Evolutionary conservation across 2,329 filamentous ascomycete genomes (phyloP).

Genomic region (Emergomyces africanus): DNA sequence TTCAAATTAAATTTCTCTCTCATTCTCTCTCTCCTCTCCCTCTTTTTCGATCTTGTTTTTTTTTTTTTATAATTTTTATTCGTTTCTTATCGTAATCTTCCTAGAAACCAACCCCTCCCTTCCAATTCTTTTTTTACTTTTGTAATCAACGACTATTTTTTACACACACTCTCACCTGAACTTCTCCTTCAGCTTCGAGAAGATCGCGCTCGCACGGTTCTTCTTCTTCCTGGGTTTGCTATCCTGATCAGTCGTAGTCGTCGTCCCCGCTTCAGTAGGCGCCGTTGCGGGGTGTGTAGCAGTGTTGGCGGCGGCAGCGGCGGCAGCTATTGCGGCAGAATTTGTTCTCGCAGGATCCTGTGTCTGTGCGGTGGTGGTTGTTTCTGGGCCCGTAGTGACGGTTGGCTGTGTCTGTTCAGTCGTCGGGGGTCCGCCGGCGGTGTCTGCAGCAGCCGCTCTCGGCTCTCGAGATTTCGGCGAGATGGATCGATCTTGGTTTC

Average conservation of each 20-base stretch:
- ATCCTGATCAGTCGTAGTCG: conserved; percentile 12
- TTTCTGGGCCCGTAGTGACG: conserved; percentile 11
- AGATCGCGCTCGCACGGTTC: conserved; percentile 50
- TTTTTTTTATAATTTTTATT: background rate
- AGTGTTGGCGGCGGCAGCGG: conserved; percentile 13
- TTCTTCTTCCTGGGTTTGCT: conserved; percentile 48
- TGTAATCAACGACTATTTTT: too few species aligned
- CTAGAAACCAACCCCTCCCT: too few species aligned
- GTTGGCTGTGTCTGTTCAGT: conserved; percentile 2
- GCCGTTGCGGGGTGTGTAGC: conserved; percentile 7
- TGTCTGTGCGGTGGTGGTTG: conserved; percentile 9
- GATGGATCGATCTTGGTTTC: conserved; percentile 6
- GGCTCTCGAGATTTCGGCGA: conserved; percentile 17
- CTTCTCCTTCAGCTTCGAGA: conserved; percentile 44
- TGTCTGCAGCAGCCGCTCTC: conserved; percentile 10
- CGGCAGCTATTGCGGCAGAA: conserved; percentile 4
- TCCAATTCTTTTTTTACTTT: too few species aligned
- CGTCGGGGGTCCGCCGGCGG: conserved; percentile 4
- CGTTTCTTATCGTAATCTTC: too few species aligned
- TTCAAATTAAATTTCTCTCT: background rate
- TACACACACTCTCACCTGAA: conserved; percentile 25
- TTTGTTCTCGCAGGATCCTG: conserved; percentile 10
- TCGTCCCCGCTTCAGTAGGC: conserved; percentile 13
- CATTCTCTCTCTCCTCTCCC: background rate
- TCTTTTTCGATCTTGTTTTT: too few species aligned